Percentiles rank a stretch among this genome's conserved stretches.
Evolutionary conservation across 495 filamentous ascomycete species (phyloP).

Genomic region (Penicillium egyptiacum): DNA sequence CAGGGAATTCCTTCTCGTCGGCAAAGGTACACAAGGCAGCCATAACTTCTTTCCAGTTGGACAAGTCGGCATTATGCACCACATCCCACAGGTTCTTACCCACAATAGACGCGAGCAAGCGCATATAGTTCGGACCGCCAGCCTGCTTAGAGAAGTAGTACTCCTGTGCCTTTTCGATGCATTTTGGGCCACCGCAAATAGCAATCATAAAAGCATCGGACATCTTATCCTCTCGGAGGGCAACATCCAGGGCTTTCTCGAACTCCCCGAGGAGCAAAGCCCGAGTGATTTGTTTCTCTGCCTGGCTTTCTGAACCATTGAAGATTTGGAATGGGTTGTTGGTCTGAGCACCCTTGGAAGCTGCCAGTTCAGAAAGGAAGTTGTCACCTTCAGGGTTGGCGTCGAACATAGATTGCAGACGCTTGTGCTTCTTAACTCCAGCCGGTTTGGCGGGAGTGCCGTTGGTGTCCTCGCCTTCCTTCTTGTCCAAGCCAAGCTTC

Average conservation of each 20-base stretch:
- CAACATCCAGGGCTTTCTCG: slow-evolving; percentile 84
- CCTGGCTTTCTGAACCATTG: slow-evolving; percentile 72
- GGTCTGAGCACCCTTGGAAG: slow-evolving; percentile 75
- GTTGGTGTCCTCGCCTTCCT: slow-evolving; percentile 47
- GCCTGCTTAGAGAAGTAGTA: slow-evolving; percentile 84
- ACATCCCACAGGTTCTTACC: slow-evolving; percentile 98
- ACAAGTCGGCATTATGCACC: slow-evolving; percentile 89
- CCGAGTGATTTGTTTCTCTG: slow-evolving; percentile 83
- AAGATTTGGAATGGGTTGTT: slow-evolving; percentile 88
- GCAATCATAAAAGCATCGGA: slow-evolving; percentile 98
- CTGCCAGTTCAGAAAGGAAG: slow-evolving; percentile 74
- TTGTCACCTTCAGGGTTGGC: slow-evolving; percentile 70
- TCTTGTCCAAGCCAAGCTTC: slow-evolving; percentile 45
- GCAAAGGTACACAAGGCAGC: slow-evolving; percentile 93
- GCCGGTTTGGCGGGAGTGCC: slow-evolving; percentile 45
- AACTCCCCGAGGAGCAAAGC: slow-evolving; percentile 88
- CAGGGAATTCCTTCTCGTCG: slow-evolving; percentile 83
- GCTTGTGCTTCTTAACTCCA: slow-evolving; percentile 55
- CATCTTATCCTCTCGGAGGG: slow-evolving; percentile 81
- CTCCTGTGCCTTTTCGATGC: slow-evolving; percentile 90
- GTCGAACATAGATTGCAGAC: slow-evolving; percentile 82
- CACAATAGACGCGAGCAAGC: slow-evolving; percentile 86
- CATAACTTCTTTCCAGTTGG: slow-evolving; percentile 96
- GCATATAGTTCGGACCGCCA: slow-evolving; percentile 84
- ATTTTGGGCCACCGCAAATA: slow-evolving; percentile 90